Conservation (phyloP, 2,329 filamentous ascomycete species). For the Cercospora sp. region DNA sequence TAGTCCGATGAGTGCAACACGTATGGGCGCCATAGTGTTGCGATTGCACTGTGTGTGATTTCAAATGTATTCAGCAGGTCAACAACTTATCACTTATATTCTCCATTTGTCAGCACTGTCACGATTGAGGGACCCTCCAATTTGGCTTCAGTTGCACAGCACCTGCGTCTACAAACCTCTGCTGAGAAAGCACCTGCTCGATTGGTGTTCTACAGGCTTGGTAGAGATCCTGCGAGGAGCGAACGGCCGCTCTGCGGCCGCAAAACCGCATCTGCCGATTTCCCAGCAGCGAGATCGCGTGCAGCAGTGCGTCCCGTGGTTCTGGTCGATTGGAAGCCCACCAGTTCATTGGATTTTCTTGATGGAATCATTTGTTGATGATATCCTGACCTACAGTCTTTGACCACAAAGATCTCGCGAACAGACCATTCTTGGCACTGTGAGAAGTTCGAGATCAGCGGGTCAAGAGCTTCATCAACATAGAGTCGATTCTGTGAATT, state of each 20-base stretch:
- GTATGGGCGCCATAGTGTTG: conserved; percentile 52
- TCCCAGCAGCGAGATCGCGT: neutral
- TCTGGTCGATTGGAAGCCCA: neutral
- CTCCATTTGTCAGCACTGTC: neutral
- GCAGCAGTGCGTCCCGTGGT: neutral
- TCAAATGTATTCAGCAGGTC: neutral
- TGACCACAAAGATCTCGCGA: neutral
- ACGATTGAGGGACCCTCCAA: neutral
- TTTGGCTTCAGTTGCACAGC: neutral
- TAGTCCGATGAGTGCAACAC: conserved; percentile 60
- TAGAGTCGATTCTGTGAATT: neutral
- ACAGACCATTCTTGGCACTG: neutral
- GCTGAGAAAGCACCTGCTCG: neutral
- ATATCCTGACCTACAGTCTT: neutral
- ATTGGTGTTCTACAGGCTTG: neutral
- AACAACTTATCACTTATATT: neutral
- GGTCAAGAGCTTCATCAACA: neutral
- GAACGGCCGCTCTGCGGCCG: neutral
- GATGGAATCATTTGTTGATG: neutral
- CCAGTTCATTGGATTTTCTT: neutral
- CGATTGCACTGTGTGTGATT: neutral
- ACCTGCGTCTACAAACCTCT: neutral
- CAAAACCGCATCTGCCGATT: neutral
- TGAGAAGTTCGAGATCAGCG: neutral
- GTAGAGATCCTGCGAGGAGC: neutral